phyloP scores from a whole-genome alignment of 1,284 basidiomycete genomes.

The Irpex sp. region DNA sequence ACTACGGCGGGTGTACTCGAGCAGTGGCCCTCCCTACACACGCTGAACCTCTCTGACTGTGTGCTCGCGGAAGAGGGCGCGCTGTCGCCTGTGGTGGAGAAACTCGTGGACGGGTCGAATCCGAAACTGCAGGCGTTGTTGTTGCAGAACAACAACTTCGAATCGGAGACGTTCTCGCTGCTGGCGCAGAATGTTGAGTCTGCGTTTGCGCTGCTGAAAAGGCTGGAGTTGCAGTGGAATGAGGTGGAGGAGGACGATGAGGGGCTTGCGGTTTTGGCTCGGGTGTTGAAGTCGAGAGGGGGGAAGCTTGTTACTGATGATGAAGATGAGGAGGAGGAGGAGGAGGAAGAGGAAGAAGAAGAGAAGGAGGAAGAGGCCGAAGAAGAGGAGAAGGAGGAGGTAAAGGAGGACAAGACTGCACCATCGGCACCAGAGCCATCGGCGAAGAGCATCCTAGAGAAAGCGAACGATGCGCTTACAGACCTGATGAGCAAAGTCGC shows the following conservation, averaged over 20 bases:
- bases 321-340: slow-evolving; percentile 80
- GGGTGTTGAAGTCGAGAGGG: slow-evolving; percentile 68
- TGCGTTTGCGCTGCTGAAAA: slow-evolving; percentile 55
- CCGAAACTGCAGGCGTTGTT: slow-evolving; percentile 72
- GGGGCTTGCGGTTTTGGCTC: slow-evolving; percentile 59
- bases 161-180: slow-evolving; percentile 63
- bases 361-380: slow-evolving; percentile 40
- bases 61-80: slow-evolving; percentile 73
- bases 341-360: slow-evolving; percentile 61
- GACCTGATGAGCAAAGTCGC: slow-evolving; percentile 56
- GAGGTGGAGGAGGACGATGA: slow-evolving; percentile 76
- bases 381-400: slow-evolving; percentile 30
- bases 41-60: slow-evolving; percentile 91
- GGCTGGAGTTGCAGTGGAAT: slow-evolving; percentile 86
- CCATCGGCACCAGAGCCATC: slow-evolving; percentile 5
- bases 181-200: slow-evolving; percentile 65
- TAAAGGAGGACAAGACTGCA: slow-evolving; percentile 17
- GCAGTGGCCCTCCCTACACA: slow-evolving; percentile 70
- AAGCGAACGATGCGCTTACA: slow-evolving; percentile 48
- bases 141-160: slow-evolving; percentile 90
- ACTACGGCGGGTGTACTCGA: slow-evolving; percentile 74
- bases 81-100: slow-evolving; percentile 61
- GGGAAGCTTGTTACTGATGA: slow-evolving; percentile 57
- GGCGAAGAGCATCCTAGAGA: slow-evolving; percentile 28
- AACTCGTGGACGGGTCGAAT: slow-evolving; percentile 72